Conservation (phyloP, 345 rosid species). For the Lumnitzera racemosa region DNA sequence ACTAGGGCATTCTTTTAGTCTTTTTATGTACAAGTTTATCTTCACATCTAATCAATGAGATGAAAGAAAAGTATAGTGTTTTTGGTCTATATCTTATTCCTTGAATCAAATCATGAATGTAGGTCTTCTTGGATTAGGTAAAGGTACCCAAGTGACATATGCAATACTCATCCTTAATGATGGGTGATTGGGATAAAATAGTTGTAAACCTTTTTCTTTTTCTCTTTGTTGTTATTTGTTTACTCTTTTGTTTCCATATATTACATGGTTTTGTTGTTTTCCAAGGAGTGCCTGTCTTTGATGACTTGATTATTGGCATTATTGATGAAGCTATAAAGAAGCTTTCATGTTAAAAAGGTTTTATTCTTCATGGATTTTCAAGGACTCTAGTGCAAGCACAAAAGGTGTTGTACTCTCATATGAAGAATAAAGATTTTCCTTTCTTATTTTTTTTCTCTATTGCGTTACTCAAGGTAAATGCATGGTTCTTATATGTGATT, state of each 20-base stretch:
- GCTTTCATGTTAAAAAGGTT: constrained; percentile 89
- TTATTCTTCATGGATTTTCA: constrained; percentile 94
- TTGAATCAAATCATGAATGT: constrained; percentile 1
- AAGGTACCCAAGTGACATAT: too few relatives aligned
- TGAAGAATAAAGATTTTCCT: neutral
- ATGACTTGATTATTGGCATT: constrained; percentile 89
- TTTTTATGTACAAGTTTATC: too few relatives aligned
- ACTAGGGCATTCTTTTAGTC: too few relatives aligned
- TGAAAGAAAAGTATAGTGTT: neutral
- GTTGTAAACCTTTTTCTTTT: neutral
- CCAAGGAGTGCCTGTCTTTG: constrained; percentile 94
- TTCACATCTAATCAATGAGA: too few relatives aligned
- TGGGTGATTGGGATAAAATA: too few relatives aligned
- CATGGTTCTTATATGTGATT: neutral
- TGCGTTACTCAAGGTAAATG: constrained; percentile 1
- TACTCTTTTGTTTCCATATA: constrained; percentile 3
- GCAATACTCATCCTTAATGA: too few relatives aligned
- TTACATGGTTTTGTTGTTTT: constrained; percentile 12
- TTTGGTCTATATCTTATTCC: neutral
- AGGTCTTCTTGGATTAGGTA: constrained; percentile 99
- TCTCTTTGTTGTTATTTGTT: neutral
- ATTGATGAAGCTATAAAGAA: constrained; percentile 93
- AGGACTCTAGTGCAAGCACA: constrained; percentile 87
- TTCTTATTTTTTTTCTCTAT: neutral
- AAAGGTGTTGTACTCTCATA: constrained; percentile 36